Evolutionary conservation across 228 moss, liverwort and hornwort genomes (phyloP), one percentile per base, ranked within the genome.

Genomic region (Sphagnum magellanicum): DNA sequence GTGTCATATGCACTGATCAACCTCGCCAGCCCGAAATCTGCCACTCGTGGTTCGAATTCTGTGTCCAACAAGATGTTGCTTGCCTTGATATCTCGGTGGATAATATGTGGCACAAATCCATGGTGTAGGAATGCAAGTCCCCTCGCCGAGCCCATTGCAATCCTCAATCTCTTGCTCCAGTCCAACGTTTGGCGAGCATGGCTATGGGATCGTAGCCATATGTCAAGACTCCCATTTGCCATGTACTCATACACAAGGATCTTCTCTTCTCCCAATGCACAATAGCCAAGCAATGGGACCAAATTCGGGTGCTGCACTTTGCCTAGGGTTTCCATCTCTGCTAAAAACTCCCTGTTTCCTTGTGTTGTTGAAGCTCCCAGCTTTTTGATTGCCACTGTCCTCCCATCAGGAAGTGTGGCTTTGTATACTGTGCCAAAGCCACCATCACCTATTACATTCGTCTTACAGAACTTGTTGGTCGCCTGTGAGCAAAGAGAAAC

Each of bases 401-500:
- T 58, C 4, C 95, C 95, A 63, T 83, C 83, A 16, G 72, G 53
- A 8, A 83, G 73, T 10, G 76, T 80, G 8, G 86, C 86, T 15
- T 86, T 86, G 78, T 86, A 83, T 6, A 87, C 83, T 5, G 87
- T 87, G 32, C 87, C 87, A 51, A 87, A 83, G 4, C 87, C 87
- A 12, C 87, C 83, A 6, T 87, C 87, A 6, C 87, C 83, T 6
- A 87, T 87, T 13, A 87, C 83, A 60, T 87, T 87, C 12, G 81
- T 87, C 12, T 87, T 87, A 76, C 87, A 87, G 53, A 87, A 87
- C 48, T 79, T 84, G 74, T 87, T 87, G 1, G 87, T 87, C 11
- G 87, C 87, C 65, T 83, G 32, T 32, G 32, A 32, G 32, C 32
- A 32, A 32, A 32, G 32, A 32, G 59, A 32, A 32, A 32, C 32